A percentile compares a stretch with the other conserved stretches of the same genome.
phyloP scores from a whole-genome alignment of 345 rosid genomes.

The Rhodamnia rubescens region DNA sequence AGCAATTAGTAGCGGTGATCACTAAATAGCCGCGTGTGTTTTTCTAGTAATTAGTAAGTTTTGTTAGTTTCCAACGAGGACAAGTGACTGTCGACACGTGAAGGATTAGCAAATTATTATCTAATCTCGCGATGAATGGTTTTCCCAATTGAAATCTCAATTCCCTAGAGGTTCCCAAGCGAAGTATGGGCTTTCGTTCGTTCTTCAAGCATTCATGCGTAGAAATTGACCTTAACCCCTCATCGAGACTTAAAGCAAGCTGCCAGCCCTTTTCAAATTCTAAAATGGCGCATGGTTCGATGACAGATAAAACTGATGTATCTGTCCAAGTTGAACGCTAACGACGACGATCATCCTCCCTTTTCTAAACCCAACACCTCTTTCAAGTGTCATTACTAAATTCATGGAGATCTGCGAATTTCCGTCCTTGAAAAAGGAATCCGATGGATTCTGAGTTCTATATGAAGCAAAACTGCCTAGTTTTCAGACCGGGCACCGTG shows the following conservation, averaged over 20 bases:
- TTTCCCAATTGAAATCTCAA: background rate
- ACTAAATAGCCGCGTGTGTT: background rate
- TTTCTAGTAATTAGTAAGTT: background rate
- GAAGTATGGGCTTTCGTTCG: background rate
- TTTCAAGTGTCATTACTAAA: background rate
- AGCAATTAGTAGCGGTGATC: too few relatives aligned
- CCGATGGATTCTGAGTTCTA: background rate
- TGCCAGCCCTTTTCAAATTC: background rate
- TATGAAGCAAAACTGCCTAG: background rate
- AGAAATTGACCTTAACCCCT: background rate
- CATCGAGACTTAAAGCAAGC: background rate
- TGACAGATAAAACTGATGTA: background rate
- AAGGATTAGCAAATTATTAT: background rate
- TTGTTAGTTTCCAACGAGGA: background rate
- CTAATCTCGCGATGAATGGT: background rate
- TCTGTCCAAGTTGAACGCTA: background rate
- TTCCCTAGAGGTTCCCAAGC: background rate
- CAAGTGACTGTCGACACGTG: background rate
- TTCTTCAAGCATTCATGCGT: background rate
- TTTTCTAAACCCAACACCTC: background rate
- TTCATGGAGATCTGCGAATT: background rate
- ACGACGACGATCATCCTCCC: background rate
- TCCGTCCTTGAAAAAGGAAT: background rate
- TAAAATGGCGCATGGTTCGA: background rate
- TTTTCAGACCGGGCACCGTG: background rate